Conservation (phyloP, 257 asterid genomes). For the Knoxia roxburghii region DNA sequence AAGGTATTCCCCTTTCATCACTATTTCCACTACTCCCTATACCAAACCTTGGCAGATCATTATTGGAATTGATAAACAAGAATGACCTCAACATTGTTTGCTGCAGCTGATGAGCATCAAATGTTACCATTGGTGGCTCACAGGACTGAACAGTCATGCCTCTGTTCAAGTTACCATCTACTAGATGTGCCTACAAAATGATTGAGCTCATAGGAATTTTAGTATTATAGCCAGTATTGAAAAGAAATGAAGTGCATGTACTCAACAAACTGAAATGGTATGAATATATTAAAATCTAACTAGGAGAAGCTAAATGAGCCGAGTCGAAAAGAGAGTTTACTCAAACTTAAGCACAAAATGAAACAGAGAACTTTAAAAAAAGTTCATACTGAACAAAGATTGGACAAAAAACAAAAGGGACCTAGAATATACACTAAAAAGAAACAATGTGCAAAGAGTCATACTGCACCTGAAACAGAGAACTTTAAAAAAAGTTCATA, state of each 20-base stretch:
- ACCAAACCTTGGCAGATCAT: slow-evolving; percentile 21
- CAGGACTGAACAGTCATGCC: slow-evolving; percentile 11
- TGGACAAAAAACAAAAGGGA: neutral
- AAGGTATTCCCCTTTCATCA: slow-evolving; percentile 15
- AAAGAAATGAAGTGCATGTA: neutral
- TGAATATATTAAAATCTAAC: neutral
- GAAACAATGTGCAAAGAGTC: neutral
- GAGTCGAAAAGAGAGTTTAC: neutral
- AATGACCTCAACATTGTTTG: slow-evolving; percentile 20
- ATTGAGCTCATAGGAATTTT: neutral
- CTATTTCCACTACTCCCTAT: slow-evolving; percentile 15
- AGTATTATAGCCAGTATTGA: neutral
- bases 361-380: neutral
- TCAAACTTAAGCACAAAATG: neutral
- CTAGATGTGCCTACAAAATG: slow-evolving; percentile 31
- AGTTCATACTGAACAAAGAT: neutral
- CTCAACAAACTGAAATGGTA: neutral
- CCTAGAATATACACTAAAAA: neutral
- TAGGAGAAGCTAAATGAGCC: neutral
- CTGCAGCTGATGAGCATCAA: slow-evolving; percentile 20
- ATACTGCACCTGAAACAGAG: too few species aligned
- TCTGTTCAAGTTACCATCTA: slow-evolving; percentile 13
- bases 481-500: too few species aligned
- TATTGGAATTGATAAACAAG: slow-evolving; percentile 17
- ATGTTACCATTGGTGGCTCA: slow-evolving; percentile 25